A percentile compares a stretch with the other conserved stretches of the same genome.
Conservation (phyloP, 2,329 filamentous ascomycete species). For the Pleoardoris graminearum region DNA sequence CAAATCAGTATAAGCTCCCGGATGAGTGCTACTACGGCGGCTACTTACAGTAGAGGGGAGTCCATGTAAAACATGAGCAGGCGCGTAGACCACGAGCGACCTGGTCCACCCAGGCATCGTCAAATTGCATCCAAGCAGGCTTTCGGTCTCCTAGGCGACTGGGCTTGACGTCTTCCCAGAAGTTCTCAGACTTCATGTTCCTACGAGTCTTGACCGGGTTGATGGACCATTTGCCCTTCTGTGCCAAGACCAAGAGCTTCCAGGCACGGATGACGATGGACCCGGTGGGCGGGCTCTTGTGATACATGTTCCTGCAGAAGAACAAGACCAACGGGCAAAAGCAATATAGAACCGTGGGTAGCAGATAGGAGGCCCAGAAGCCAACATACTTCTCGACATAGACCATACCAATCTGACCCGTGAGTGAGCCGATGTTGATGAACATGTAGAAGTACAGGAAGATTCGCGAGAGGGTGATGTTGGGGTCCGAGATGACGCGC, state of each 20-base stretch:
- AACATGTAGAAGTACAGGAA: constrained; percentile 47
- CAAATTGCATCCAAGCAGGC: constrained; percentile 77
- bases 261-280: constrained; percentile 72
- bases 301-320: constrained; percentile 64
- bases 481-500: constrained; percentile 71
- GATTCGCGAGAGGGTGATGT: constrained; percentile 68
- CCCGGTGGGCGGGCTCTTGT: constrained; percentile 67
- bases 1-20: constrained; percentile 7
- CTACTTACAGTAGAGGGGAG: constrained; percentile 43
- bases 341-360: constrained; percentile 69
- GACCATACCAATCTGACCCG: constrained; percentile 67
- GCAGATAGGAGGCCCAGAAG: constrained; percentile 72
- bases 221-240: constrained; percentile 65
- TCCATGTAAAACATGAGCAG: constrained; percentile 58
- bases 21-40: no score
- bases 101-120: constrained; percentile 77
- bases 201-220: constrained; percentile 64
- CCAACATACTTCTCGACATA: constrained; percentile 77
- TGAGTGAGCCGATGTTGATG: constrained; percentile 58
- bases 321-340: constrained; percentile 64
- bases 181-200: constrained; percentile 59
- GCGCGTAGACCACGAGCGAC: constrained; percentile 45
- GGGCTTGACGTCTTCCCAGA: constrained; percentile 73
- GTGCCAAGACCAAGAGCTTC: constrained; percentile 62
- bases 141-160: constrained; percentile 61